Conservation (phyloP, 2,329 filamentous ascomycete genomes). For the Cladosporium phlei region DNA sequence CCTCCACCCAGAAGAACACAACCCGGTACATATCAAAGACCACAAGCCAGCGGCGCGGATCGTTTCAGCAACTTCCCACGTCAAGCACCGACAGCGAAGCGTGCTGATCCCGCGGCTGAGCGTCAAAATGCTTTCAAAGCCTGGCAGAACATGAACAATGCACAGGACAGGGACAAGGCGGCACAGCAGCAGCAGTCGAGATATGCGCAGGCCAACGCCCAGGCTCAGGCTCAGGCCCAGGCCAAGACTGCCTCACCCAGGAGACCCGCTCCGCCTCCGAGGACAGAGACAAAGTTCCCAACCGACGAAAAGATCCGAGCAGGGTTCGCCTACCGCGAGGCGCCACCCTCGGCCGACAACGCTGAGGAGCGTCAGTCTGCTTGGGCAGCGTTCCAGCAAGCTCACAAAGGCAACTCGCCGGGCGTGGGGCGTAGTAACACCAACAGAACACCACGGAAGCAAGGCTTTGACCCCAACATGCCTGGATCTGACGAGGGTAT, state of each 20-base stretch:
- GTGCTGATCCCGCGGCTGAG: slow-evolving; percentile 37
- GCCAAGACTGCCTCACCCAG: slow-evolving; percentile 15
- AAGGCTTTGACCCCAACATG: slow-evolving; percentile 55
- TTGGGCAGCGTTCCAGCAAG: slow-evolving; percentile 31
- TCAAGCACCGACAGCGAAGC: slow-evolving; percentile 20
- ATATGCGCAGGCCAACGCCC: not conserved
- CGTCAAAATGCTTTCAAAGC: slow-evolving; percentile 43
- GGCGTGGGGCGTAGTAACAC: slow-evolving; percentile 32
- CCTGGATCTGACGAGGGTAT: slow-evolving; percentile 57
- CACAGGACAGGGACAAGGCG: slow-evolving; percentile 29
- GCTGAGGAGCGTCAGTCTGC: slow-evolving; percentile 32
- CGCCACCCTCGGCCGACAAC: slow-evolving; percentile 16
- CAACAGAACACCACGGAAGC: slow-evolving; percentile 45
- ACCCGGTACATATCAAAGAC: slow-evolving; percentile 33
- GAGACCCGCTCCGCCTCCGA: slow-evolving; percentile 29
- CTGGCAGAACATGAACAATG: slow-evolving; percentile 47
- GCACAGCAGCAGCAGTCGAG: slow-evolving; percentile 17
- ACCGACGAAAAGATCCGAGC: slow-evolving; percentile 34
- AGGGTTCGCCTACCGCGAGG: slow-evolving; percentile 30
- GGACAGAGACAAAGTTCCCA: slow-evolving; percentile 30
- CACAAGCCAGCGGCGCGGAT: slow-evolving; percentile 37
- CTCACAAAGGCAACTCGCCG: slow-evolving; percentile 26
- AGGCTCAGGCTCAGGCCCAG: slow-evolving; percentile 2
- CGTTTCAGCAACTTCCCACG: slow-evolving; percentile 42
- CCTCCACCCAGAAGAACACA: slow-evolving; percentile 42